phyloP scores from a whole-genome alignment of 108 stramenopile species.

The Bacterosira constricta region DNA sequence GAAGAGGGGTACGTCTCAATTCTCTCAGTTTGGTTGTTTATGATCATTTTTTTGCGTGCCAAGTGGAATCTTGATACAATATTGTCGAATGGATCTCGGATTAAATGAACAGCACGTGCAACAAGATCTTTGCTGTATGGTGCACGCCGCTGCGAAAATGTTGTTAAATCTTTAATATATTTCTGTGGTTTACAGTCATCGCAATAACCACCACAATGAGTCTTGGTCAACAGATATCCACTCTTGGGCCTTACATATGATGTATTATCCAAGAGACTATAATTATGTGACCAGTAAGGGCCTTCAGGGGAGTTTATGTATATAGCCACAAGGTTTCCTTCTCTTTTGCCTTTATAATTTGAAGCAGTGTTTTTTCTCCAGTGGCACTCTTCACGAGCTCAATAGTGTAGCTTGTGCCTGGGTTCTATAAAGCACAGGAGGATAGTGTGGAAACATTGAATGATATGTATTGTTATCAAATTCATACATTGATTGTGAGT shows the following conservation, averaged over 20 bases:
- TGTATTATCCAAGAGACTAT: background rate
- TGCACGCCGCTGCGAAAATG: conserved; percentile 46
- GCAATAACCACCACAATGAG: conserved; percentile 71
- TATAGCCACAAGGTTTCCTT: conserved; percentile 31
- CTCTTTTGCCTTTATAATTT: conserved; percentile 13
- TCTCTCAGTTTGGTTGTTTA: conserved; percentile 26
- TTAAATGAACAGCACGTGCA: conserved; percentile 57
- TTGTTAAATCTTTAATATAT: conserved; percentile 53
- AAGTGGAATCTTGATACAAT: conserved; percentile 66
- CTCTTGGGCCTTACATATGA: conserved; percentile 3
- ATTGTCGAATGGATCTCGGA: conserved; percentile 70
- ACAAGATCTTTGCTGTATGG: conserved; percentile 43
- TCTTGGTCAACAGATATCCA: conserved; percentile 71
- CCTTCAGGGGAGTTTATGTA: conserved; percentile 37
- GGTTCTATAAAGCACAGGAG: conserved; percentile 5
- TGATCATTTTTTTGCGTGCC: conserved; percentile 29
- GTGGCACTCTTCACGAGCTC: conserved; percentile 7
- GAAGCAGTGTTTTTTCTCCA: conserved; percentile 14
- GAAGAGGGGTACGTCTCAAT: conserved; percentile 36
- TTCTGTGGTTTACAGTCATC: conserved; percentile 40
- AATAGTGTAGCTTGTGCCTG: conserved; percentile 28
- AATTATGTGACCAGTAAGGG: conserved; percentile 58
- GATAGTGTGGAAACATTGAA: too few species aligned
- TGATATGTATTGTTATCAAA: too few species aligned
- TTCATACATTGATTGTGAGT: too few species aligned